These are phyloP conservation scores for Dothideomycetes sp. DNA, from an alignment of 2,329 filamentous ascomycete species.

Conservation along the genomic window DNA sequence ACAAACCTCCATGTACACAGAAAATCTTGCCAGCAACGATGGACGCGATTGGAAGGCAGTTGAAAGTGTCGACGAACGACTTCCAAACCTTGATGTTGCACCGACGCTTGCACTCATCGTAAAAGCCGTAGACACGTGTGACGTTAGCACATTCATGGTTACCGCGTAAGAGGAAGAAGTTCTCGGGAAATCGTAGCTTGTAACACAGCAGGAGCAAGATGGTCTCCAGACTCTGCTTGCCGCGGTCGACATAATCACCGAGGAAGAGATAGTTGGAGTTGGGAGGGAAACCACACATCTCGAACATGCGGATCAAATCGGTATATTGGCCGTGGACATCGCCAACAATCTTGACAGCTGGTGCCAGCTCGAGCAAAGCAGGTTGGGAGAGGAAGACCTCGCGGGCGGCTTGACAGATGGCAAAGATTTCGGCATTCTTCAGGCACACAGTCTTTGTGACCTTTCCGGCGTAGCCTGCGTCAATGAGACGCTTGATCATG, in stretches of 20 bases:
- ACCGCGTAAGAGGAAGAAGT: conserved; percentile 89
- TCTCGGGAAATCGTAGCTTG: conserved; percentile 94
- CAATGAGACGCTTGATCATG: conserved; percentile 88
- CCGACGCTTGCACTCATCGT: conserved; percentile 93
- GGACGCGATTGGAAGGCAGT: conserved; percentile 87
- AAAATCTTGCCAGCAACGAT: conserved; percentile 97
- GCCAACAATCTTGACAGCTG: conserved; percentile 95
- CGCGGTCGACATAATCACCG: conserved; percentile 92
- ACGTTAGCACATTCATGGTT: conserved; percentile 98
- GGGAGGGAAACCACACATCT: conserved; percentile 96
- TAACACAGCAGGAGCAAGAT: conserved; percentile 89
- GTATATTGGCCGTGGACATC: conserved; percentile 97
- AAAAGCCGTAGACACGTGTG: conserved; percentile 92
- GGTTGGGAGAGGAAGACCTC: conserved; percentile 89
- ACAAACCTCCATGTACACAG: conserved; percentile 90
- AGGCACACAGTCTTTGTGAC: conserved; percentile 95
- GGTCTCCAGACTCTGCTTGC: conserved; percentile 91
- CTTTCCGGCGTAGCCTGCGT: conserved; percentile 92
- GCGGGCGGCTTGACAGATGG: conserved; percentile 80
- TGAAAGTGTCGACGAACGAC: conserved; percentile 94
- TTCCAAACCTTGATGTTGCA: conserved; percentile 99
- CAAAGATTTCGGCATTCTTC: conserved; percentile 94
- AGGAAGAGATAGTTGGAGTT: conserved; percentile 88
- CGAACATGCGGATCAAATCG: conserved; percentile 91
- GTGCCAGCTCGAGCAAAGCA: conserved; percentile 80